Percentiles rank a stretch among this genome's conserved stretches.
phyloP scores from a whole-genome alignment of 2,329 filamentous ascomycete genomes.

The Macrophomina phaseolina region DNA sequence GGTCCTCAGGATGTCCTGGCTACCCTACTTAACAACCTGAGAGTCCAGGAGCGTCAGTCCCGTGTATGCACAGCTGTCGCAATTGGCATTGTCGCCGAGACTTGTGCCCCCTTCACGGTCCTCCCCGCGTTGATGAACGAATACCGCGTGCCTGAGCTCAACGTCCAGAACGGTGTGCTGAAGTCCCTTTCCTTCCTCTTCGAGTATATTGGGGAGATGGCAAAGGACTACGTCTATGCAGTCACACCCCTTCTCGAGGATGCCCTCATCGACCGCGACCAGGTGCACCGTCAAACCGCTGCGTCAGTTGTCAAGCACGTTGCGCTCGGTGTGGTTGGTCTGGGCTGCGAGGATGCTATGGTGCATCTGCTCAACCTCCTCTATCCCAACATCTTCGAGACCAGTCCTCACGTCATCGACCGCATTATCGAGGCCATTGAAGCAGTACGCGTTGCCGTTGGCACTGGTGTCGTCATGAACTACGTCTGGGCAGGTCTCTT shows the following conservation, averaged over 20 bases:
- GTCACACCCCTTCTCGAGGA: slow-evolving; percentile 95
- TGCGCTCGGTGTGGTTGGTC: slow-evolving; percentile 92
- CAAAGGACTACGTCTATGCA: slow-evolving; percentile 98
- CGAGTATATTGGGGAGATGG: slow-evolving; percentile 99
- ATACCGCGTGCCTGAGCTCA: slow-evolving; percentile 96
- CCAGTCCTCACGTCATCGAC: slow-evolving; percentile 97
- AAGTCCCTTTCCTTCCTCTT: slow-evolving; percentile 97
- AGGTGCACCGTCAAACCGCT: slow-evolving; percentile 96
- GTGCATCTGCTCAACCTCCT: slow-evolving; percentile 94
- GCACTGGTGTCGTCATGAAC: slow-evolving; percentile 91
- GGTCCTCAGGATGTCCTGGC: slow-evolving; percentile 96
- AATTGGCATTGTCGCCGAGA: slow-evolving; percentile 98
- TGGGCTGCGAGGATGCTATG: slow-evolving; percentile 98
- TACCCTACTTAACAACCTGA: slow-evolving; percentile 92
- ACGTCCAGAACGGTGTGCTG: slow-evolving; percentile 97
- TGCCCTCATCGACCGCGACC: slow-evolving; percentile 94
- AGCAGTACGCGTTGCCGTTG: slow-evolving; percentile 90
- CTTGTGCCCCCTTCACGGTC: slow-evolving; percentile 96
- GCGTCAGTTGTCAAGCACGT: slow-evolving; percentile 98
- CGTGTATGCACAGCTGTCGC: slow-evolving; percentile 98
- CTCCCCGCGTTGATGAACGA: slow-evolving; percentile 99
- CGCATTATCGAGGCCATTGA: slow-evolving; percentile 97
- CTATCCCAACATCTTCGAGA: slow-evolving; percentile 97
- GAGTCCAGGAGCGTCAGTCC: slow-evolving; percentile 96
- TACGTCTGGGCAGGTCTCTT: slow-evolving; percentile 98